Evolutionary conservation across 2,329 filamentous ascomycete genomes (phyloP).

Genomic region (Arthroderma sp.): DNA sequence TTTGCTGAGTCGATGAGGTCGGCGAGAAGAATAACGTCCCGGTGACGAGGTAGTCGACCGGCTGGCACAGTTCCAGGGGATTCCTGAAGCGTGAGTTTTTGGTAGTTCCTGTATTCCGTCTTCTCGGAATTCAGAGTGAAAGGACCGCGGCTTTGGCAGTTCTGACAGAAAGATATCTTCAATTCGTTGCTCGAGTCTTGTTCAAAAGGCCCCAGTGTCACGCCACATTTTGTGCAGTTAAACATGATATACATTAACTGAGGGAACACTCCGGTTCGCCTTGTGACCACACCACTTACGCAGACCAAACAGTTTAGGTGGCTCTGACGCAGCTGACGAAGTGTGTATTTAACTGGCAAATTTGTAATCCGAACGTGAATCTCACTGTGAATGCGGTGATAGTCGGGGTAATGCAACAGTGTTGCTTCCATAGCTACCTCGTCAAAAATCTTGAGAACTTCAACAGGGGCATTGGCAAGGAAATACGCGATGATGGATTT

Average conservation of each 20-base stretch:
- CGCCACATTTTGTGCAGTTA: constrained; percentile 84
- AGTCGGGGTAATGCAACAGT: constrained; percentile 90
- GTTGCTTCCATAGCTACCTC: constrained; percentile 95
- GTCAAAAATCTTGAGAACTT: constrained; percentile 91
- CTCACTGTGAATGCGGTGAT: constrained; percentile 92
- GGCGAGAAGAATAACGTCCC: constrained; percentile 91
- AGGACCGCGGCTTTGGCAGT: constrained; percentile 86
- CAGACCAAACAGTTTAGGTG: constrained; percentile 93
- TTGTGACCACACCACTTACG: constrained; percentile 88
- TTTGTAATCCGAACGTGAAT: constrained; percentile 96
- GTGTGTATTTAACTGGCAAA: constrained; percentile 83
- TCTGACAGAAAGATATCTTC: constrained; percentile 91
- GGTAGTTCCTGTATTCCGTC: constrained; percentile 97
- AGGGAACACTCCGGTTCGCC: constrained; percentile 87
- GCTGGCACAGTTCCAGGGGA: constrained; percentile 94
- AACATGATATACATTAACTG: constrained; percentile 99
- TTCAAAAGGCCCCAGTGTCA: constrained; percentile 75
- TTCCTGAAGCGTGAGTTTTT: constrained; percentile 93
- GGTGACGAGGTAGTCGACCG: constrained; percentile 79
- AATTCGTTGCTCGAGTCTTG: constrained; percentile 95
- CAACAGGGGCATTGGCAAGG: constrained; percentile 85
- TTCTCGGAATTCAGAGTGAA: constrained; percentile 95
- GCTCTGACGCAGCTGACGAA: constrained; percentile 85
- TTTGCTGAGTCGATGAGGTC: constrained; percentile 95
- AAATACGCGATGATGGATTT: constrained; percentile 95